These are phyloP conservation scores for Kodamaea anthophila DNA, from an alignment of 1,139 yeast species.

Conservation along the genomic window DNA sequence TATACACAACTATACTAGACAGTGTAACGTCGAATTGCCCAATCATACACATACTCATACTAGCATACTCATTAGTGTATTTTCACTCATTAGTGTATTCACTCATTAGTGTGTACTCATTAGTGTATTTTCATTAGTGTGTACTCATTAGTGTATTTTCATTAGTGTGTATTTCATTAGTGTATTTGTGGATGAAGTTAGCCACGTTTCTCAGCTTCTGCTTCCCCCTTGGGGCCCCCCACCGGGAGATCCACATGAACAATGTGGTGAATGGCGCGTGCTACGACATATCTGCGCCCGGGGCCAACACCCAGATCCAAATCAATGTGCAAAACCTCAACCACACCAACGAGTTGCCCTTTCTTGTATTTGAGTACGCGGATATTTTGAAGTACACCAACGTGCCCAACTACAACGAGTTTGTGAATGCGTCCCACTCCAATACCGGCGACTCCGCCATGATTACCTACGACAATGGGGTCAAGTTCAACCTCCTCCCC, in stretches of 20 bases:
- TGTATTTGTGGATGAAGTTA: too few relatives aligned
- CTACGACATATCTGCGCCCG: slow-evolving; percentile 8
- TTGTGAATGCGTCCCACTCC: slow-evolving; percentile 9
- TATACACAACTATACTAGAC: too few relatives aligned
- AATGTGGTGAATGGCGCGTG: slow-evolving; percentile 12
- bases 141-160: too few relatives aligned
- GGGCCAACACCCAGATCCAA: slow-evolving; percentile 7
- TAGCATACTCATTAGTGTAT: too few relatives aligned
- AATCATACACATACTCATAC: too few relatives aligned
- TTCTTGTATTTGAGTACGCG: slow-evolving; percentile 12
- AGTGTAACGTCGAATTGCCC: too few relatives aligned
- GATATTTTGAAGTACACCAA: slow-evolving; percentile 10
- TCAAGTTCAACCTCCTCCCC: slow-evolving; percentile 7
- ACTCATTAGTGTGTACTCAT: too few relatives aligned
- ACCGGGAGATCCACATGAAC: slow-evolving; percentile 9
- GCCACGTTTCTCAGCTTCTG: slow-evolving; percentile 1
- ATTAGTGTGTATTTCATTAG: too few relatives aligned
- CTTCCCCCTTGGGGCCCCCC: too few relatives aligned
- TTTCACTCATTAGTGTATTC: too few relatives aligned
- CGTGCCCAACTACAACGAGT: slow-evolving; percentile 10
- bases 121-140: too few relatives aligned
- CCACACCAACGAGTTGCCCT: slow-evolving; percentile 8
- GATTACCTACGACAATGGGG: slow-evolving; percentile 4
- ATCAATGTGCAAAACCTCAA: slow-evolving; percentile 6
- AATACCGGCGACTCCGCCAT: slow-evolving; percentile 8